A percentile compares a stretch with the other conserved stretches of the same genome.
phyloP scores from a whole-genome alignment of 176 grass and related monocot genomes.

The Bonia amplexicaulis region DNA sequence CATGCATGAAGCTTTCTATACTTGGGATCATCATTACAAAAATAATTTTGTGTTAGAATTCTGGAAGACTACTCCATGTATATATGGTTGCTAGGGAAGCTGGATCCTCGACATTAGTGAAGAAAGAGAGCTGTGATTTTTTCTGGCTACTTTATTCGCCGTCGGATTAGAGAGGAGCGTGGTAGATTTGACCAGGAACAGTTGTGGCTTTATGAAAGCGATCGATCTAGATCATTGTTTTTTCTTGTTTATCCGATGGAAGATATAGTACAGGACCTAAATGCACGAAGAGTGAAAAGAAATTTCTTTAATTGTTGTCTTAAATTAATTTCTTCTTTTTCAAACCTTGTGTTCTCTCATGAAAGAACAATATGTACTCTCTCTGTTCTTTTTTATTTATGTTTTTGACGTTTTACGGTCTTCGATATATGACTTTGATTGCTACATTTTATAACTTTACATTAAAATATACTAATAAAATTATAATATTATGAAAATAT shows the following conservation, averaged over 20 bases:
- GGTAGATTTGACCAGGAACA: neutral
- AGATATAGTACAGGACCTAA: neutral
- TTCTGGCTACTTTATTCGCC: neutral
- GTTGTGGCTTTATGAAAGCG: neutral
- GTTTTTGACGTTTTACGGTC: too few species aligned
- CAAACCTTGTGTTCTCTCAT: neutral
- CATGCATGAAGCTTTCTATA: slow-evolving; percentile 21
- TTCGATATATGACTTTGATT: too few species aligned
- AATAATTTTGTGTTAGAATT: neutral
- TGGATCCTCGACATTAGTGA: neutral
- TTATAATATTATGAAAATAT: too few species aligned
- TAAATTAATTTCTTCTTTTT: neutral
- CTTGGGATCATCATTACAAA: slow-evolving; percentile 30
- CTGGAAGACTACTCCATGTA: neutral
- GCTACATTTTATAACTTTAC: too few species aligned
- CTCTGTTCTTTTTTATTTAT: too few species aligned
- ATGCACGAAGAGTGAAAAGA: neutral
- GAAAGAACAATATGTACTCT: neutral
- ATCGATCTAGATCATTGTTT: neutral
- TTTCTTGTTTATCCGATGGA: neutral
- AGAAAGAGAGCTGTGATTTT: neutral
- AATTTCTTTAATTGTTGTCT: neutral
- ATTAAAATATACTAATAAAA: too few species aligned
- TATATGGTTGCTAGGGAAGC: neutral
- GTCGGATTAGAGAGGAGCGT: neutral